A percentile compares a stretch with the other conserved stretches of the same genome.
Conservation (phyloP, 1,284 basidiomycete species). For the Flammula alnicola region DNA sequence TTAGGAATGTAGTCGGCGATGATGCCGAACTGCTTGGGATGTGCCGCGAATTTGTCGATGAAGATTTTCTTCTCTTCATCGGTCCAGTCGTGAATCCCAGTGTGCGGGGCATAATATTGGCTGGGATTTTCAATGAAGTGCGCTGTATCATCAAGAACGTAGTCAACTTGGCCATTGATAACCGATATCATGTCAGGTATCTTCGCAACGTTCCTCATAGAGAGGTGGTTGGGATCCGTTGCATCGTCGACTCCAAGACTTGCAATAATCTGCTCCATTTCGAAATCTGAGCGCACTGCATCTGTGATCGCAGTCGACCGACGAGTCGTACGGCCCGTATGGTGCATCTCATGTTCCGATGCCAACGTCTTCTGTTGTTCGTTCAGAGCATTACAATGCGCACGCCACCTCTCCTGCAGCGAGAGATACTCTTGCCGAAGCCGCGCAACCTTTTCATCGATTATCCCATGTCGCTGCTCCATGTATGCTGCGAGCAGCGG, state of each 20-base stretch:
- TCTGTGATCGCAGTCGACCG: constrained; percentile 83
- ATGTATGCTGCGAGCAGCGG: constrained; percentile 59
- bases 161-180: constrained; percentile 61
- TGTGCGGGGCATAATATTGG: constrained; percentile 77
- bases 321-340: constrained; percentile 70
- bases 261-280: constrained; percentile 97
- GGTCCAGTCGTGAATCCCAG: constrained; percentile 84
- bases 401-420: constrained; percentile 73
- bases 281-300: constrained; percentile 91
- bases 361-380: constrained; percentile 40
- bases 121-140: constrained; percentile 80
- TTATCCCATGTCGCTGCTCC: constrained; percentile 50
- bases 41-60: constrained; percentile 79
- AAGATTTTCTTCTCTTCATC: constrained; percentile 85
- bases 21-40: constrained; percentile 93
- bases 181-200: constrained; percentile 93
- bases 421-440: constrained; percentile 71
- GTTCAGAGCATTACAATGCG: constrained; percentile 73
- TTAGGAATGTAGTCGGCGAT: constrained; percentile 84
- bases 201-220: constrained; percentile 84
- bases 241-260: constrained; percentile 91
- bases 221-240: constrained; percentile 89
- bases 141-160: constrained; percentile 84
- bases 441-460: constrained; percentile 58
- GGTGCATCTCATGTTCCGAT: constrained; percentile 53